Evolutionary conservation across 2,329 filamentous ascomycete species (phyloP).

Genomic region (Myrmaecium sp.): DNA sequence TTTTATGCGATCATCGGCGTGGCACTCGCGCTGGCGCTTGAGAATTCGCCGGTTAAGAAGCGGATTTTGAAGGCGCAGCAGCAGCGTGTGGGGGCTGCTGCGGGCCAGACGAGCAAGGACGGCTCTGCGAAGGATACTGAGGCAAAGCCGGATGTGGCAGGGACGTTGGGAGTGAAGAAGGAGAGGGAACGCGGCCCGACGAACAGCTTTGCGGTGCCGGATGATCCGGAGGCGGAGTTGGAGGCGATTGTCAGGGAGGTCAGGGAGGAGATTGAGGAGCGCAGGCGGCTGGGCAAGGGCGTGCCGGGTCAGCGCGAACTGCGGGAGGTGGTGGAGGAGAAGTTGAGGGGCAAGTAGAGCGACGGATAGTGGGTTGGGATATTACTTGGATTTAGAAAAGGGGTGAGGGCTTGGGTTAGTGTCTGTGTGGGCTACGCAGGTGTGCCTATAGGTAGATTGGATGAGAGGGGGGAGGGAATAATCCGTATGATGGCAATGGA

Average conservation of each 20-base stretch:
- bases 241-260: conserved; percentile 66
- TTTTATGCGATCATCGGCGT: conserved; percentile 69
- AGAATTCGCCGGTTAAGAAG: conserved; percentile 59
- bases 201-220: conserved; percentile 61
- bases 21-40: conserved; percentile 49
- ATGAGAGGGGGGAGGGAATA: too few species aligned
- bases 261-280: conserved; percentile 50
- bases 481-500: too few species aligned
- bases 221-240: conserved; percentile 58
- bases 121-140: conserved; percentile 13
- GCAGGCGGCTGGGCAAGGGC: conserved; percentile 27
- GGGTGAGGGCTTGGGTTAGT: too few species aligned
- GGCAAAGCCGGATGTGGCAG: conserved; percentile 18
- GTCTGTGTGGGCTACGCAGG: too few species aligned
- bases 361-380: too few species aligned
- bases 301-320: conserved; percentile 18
- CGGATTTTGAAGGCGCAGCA: conserved; percentile 22
- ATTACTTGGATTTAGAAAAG: too few species aligned
- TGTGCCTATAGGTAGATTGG: too few species aligned
- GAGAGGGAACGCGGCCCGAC: conserved; percentile 27
- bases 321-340: conserved; percentile 18
- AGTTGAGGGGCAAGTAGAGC: conserved; percentile 10
- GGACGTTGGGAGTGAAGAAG: conserved; percentile 41
- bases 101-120: conserved; percentile 17
- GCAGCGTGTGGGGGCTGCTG: conserved; percentile 14